Conservation (phyloP, 202 grass and related monocot genomes). For the Hordeum pubiflorum region DNA sequence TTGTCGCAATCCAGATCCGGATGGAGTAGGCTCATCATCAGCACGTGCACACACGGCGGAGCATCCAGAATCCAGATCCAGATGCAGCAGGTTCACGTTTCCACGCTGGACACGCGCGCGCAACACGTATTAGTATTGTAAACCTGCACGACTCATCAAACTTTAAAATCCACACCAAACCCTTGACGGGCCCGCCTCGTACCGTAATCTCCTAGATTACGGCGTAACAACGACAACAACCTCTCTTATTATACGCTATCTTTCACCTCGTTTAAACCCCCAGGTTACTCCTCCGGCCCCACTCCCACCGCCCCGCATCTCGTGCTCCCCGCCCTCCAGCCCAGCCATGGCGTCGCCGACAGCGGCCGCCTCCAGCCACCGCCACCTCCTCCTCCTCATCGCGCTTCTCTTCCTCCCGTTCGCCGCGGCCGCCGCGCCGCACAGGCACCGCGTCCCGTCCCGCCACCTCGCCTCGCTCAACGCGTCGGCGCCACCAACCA, state of each 20-base stretch:
- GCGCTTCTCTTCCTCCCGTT: neutral
- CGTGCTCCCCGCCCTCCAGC: constrained; percentile 2
- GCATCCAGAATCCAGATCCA: neutral
- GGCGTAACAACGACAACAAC: neutral
- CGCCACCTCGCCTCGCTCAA: constrained; percentile 4
- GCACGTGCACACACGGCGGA: neutral
- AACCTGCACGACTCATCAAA: neutral
- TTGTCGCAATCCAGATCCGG: too few relatives aligned
- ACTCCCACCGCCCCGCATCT: neutral
- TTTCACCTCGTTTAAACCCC: constrained; percentile 15
- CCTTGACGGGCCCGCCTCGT: neutral
- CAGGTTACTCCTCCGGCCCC: neutral
- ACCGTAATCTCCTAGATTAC: neutral
- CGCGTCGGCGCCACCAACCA: constrained; percentile 39
- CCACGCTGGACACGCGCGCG: neutral
- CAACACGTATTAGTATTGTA: neutral
- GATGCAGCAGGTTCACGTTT: neutral
- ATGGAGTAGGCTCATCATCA: neutral
- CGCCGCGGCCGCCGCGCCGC: neutral
- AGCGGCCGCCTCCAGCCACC: neutral
- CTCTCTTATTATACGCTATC: neutral
- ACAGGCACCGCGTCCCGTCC: constrained; percentile 30
- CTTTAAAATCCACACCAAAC: neutral
- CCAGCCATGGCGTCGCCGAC: constrained; percentile 23
- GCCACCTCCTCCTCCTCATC: neutral